Evolutionary conservation across 768 basidiomycete species (phyloP).

Genomic region (Leccinum sublutescens): DNA sequence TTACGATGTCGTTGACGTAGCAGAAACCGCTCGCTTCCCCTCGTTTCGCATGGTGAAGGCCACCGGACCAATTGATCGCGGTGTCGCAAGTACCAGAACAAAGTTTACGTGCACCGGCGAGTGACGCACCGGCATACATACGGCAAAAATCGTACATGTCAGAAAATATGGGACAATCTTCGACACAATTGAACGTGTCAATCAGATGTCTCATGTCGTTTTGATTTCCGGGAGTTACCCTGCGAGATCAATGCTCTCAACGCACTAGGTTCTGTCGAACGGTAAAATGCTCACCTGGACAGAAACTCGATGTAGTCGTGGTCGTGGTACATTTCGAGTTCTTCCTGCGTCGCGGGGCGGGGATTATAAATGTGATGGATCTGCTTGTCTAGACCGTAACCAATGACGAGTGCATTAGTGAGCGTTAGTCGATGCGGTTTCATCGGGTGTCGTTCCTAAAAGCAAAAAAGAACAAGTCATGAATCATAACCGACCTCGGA

Average conservation of each 20-base stretch:
- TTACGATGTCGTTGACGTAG: slow-evolving; percentile 95
- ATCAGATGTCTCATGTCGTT: slow-evolving; percentile 72
- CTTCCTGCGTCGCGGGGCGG: slow-evolving; percentile 81
- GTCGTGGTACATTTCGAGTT: slow-evolving; percentile 91
- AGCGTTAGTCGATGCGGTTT: slow-evolving; percentile 95
- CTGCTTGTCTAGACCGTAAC: slow-evolving; percentile 93
- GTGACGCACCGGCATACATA: slow-evolving; percentile 89
- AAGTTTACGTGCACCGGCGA: slow-evolving; percentile 89
- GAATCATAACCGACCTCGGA: background rate
- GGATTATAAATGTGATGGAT: slow-evolving; percentile 93
- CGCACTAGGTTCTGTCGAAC: background rate
- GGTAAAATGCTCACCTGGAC: slow-evolving; percentile 57
- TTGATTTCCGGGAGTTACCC: slow-evolving; percentile 80
- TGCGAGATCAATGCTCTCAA: slow-evolving; percentile 28
- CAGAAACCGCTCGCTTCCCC: slow-evolving; percentile 98
- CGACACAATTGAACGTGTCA: slow-evolving; percentile 89
- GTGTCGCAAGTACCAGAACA: slow-evolving; percentile 87
- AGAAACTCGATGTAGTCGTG: slow-evolving; percentile 95
- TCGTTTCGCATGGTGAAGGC: slow-evolving; percentile 96
- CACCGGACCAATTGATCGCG: slow-evolving; percentile 99
- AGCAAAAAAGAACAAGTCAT: background rate
- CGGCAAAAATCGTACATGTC: slow-evolving; percentile 94
- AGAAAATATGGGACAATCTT: slow-evolving; percentile 95
- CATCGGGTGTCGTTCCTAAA: slow-evolving; percentile 96
- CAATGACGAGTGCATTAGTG: slow-evolving; percentile 93